A percentile compares a stretch with the other conserved stretches of the same genome.
Conservation (phyloP, 148 eudicot species). For the Spergularia marina region DNA sequence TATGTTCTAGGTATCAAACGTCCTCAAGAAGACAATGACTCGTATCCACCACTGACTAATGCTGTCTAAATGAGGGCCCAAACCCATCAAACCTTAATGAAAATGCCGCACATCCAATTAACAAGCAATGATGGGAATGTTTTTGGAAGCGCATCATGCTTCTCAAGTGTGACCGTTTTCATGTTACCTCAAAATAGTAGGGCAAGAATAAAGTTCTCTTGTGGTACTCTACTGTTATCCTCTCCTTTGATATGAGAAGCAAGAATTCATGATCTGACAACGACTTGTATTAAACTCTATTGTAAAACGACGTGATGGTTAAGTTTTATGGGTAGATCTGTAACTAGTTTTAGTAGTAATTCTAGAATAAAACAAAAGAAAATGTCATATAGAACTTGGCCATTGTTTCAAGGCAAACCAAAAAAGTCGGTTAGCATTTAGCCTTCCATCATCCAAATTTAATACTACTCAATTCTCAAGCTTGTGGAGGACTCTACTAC, state of each 20-base stretch:
- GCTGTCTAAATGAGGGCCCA: not conserved
- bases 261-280: not conserved
- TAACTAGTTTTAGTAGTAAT: no score
- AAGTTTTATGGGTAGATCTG: no score
- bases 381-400: no score
- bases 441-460: not conserved
- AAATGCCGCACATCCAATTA: conserved; percentile 3
- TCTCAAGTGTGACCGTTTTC: not conserved
- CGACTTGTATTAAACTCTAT: not conserved
- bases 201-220: not conserved
- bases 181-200: not conserved
- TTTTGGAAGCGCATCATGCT: conserved; percentile 6
- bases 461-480: no score
- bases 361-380: no score
- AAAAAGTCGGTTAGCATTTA: not conserved
- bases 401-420: no score
- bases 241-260: not conserved
- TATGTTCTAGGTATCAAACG: no score
- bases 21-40: conserved; percentile 12
- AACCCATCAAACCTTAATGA: not conserved
- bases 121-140: conserved; percentile 4
- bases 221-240: not conserved
- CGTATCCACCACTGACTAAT: conserved; percentile 7
- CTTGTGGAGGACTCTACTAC: no score
- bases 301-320: no score